Conservation (phyloP, 441 rosid genomes). For the Eutrema salsugineum region DNA sequence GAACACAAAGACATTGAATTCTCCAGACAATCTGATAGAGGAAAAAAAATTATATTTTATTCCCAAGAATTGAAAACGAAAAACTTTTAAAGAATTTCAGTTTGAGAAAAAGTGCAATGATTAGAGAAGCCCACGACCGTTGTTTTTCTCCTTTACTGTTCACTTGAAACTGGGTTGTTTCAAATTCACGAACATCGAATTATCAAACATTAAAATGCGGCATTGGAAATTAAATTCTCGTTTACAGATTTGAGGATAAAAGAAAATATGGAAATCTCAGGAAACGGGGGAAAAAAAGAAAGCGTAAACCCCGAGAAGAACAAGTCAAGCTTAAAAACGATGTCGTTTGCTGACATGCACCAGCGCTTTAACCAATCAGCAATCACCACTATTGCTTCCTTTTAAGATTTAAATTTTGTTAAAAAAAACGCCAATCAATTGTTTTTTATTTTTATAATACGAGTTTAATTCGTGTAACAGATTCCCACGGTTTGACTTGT, state of each 20-base stretch:
- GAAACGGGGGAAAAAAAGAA: not conserved
- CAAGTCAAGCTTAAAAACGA: not conserved
- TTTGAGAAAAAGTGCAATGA: conserved; percentile 36
- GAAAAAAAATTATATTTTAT: not conserved
- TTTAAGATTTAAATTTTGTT: not conserved
- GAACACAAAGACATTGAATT: not conserved
- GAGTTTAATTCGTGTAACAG: not conserved
- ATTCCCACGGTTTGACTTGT: conserved; percentile 3
- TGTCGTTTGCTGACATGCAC: conserved; percentile 6
- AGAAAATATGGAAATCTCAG: not conserved
- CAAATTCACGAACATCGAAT: conserved; percentile 18
- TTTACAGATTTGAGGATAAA: conserved; percentile 1
- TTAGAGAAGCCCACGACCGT: conserved; percentile 37
- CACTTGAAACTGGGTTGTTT: conserved; percentile 12
- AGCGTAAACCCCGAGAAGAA: conserved; percentile 18
- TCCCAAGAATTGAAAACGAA: not conserved
- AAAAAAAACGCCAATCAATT: no score
- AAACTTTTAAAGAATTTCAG: conserved; percentile 8
- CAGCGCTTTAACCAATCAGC: no score
- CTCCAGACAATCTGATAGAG: not conserved
- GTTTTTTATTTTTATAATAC: not conserved
- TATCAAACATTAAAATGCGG: not conserved
- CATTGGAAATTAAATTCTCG: conserved; percentile 8
- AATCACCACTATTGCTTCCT: not conserved
- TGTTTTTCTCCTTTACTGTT: conserved; percentile 15